Evolutionary conservation across 306 rosid species (phyloP).

Genomic region (Quercus ilex): DNA sequence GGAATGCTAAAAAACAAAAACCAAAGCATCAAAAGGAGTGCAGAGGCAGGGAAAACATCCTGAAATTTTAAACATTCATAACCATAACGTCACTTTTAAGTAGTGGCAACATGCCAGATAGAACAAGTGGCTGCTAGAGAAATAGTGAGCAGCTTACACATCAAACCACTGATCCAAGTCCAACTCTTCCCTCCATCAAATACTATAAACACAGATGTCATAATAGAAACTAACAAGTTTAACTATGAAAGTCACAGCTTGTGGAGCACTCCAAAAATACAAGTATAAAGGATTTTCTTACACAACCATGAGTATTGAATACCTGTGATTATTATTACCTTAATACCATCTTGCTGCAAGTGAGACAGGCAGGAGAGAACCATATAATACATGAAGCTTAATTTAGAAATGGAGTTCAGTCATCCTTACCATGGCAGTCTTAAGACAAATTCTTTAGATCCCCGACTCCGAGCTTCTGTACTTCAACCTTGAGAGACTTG

Average conservation of each 20-base stretch:
- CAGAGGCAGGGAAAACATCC: no score
- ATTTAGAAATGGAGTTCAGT: neutral
- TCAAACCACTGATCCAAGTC: neutral
- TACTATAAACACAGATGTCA: neutral
- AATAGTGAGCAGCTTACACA: neutral
- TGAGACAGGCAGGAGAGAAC: neutral
- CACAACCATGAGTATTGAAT: neutral
- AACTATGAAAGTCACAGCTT: neutral
- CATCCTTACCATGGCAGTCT: neutral
- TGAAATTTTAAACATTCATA: no score
- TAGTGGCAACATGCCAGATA: neutral
- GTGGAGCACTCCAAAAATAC: neutral
- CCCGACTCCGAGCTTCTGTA: conserved; percentile 62
- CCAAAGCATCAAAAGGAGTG: neutral
- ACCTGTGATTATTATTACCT: neutral
- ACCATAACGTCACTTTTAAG: neutral
- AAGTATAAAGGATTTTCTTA: neutral
- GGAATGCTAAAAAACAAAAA: neutral
- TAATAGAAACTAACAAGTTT: neutral
- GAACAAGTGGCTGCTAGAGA: neutral
- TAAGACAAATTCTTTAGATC: conserved; percentile 24
- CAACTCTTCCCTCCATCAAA: neutral
- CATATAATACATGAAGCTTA: neutral
- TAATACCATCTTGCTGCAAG: neutral
- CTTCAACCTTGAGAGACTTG: conserved; percentile 88